Evolutionary conservation across 2,329 filamentous ascomycete species (phyloP).

Genomic region (Aspergillus alliaceus): DNA sequence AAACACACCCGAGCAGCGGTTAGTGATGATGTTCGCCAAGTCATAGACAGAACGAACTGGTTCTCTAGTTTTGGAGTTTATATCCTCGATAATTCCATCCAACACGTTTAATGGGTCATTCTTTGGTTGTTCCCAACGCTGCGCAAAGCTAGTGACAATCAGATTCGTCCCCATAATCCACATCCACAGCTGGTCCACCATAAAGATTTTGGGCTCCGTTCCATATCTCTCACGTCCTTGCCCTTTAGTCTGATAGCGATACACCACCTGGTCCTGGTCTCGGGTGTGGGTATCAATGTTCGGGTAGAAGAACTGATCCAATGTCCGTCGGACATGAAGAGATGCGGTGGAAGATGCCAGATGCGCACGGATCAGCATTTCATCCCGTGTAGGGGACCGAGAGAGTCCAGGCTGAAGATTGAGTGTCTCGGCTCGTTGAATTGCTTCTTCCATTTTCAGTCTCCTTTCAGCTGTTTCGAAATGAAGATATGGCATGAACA

Average conservation of each 20-base stretch:
- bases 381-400: constrained; percentile 32
- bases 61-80: constrained; percentile 63
- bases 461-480: constrained; percentile 61
- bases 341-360: constrained; percentile 37
- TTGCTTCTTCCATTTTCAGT: constrained; percentile 58
- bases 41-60: constrained; percentile 63
- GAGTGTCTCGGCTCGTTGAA: constrained; percentile 37
- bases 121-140: constrained; percentile 53
- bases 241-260: constrained; percentile 54
- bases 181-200: constrained; percentile 70
- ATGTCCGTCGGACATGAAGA: constrained; percentile 59
- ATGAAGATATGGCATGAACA: constrained; percentile 65
- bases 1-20: constrained; percentile 61
- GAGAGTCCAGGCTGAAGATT: constrained; percentile 25
- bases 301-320: constrained; percentile 68
- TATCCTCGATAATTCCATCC: constrained; percentile 61
- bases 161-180: constrained; percentile 61
- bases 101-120: constrained; percentile 65
- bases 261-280: constrained; percentile 65
- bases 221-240: constrained; percentile 30
- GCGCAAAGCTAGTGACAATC: constrained; percentile 50
- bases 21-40: constrained; percentile 61
- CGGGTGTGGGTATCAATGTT: constrained; percentile 58
- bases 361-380: constrained; percentile 39
- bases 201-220: constrained; percentile 60